phyloP scores from a whole-genome alignment of 345 rosid genomes.

The Cochlearia excelsa region DNA sequence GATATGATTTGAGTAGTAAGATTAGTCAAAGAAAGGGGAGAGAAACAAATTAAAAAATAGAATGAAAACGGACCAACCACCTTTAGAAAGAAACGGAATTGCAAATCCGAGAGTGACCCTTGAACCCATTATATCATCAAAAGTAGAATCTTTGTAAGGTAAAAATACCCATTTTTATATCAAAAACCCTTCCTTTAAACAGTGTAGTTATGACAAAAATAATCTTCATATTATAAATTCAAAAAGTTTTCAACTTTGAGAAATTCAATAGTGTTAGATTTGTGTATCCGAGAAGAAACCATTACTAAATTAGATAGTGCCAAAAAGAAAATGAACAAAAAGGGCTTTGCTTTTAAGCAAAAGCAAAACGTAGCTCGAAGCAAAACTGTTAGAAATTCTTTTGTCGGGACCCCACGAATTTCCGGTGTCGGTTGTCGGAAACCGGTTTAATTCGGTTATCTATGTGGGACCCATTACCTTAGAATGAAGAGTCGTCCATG shows the following conservation, averaged over 20 bases:
- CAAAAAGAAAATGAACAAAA: slow-evolving; percentile 30
- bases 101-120: slow-evolving; percentile 55
- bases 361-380: slow-evolving; percentile 32
- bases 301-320: slow-evolving; percentile 3
- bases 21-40: slow-evolving; percentile 26
- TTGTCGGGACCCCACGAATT: slow-evolving; percentile 31
- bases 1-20: slow-evolving; percentile 20
- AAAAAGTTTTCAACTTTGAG: background rate
- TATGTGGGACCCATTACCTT: slow-evolving; percentile 16
- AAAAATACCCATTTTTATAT: background rate
- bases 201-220: slow-evolving; percentile 27
- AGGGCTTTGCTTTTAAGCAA: slow-evolving; percentile 52
- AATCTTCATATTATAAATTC: slow-evolving; percentile 12
- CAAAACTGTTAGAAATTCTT: slow-evolving; percentile 22
- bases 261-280: background rate
- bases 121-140: slow-evolving; percentile 44
- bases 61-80: slow-evolving; percentile 48
- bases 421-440: slow-evolving; percentile 44
- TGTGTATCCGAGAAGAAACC: slow-evolving; percentile 10
- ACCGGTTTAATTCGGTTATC: slow-evolving; percentile 8
- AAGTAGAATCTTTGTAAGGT: slow-evolving; percentile 17
- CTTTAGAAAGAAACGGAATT: slow-evolving; percentile 56
- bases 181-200: slow-evolving; percentile 2
- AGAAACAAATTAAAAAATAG: slow-evolving; percentile 22
- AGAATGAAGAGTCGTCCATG: background rate